Conservation (phyloP, 2,329 filamentous ascomycete genomes). For the Talaromyces sp. region DNA sequence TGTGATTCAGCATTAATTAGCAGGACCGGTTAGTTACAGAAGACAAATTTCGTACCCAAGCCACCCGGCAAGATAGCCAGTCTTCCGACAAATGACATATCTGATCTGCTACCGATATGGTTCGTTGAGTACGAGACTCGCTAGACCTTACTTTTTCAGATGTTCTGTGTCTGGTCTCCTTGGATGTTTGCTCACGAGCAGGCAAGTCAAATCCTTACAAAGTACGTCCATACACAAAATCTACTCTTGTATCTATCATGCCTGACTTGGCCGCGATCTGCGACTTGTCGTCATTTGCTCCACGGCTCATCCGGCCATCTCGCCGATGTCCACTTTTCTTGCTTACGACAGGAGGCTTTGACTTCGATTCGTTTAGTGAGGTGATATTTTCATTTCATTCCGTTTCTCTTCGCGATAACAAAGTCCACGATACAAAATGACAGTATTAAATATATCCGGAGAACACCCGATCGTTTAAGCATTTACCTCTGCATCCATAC, state of each 20-base stretch:
- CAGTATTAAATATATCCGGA: not conserved
- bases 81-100: slow-evolving; percentile 5
- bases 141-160: not conserved
- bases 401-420: not conserved
- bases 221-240: not conserved
- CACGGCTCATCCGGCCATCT: not conserved
- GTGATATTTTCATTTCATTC: not conserved
- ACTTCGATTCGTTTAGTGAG: not conserved
- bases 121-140: not conserved
- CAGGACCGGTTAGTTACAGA: not conserved
- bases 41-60: not conserved
- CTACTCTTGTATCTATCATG: not conserved
- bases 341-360: not conserved
- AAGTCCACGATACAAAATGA: not conserved
- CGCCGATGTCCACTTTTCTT: not conserved
- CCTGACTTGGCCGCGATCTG: not conserved
- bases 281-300: not conserved
- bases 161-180: not conserved
- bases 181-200: not conserved
- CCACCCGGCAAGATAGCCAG: not conserved
- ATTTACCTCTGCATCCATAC: not conserved
- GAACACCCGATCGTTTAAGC: not conserved
- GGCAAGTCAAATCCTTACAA: not conserved
- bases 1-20: not conserved
- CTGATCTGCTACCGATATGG: not conserved